Evolutionary conservation across 148 eudicot genomes (phyloP).

Genomic region (Vaccinium corymbosum): DNA sequence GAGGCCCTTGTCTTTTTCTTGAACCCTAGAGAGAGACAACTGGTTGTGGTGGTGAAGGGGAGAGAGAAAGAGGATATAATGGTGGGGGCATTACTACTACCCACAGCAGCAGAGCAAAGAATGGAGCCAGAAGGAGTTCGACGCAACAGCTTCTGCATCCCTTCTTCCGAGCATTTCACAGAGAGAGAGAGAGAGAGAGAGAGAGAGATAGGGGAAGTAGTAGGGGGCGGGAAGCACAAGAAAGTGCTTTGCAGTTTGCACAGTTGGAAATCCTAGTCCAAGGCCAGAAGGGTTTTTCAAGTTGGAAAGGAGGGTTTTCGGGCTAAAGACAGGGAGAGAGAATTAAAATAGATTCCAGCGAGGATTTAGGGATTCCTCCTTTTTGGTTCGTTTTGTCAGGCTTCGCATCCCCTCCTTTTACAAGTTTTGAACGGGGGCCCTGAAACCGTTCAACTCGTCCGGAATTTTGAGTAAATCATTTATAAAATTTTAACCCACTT

Average conservation of each 20-base stretch:
- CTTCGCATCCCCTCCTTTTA: no score
- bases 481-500: no score
- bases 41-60: constrained; percentile 22
- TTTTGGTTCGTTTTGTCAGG: no score
- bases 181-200: not conserved
- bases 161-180: constrained; percentile 37
- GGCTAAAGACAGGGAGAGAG: no score
- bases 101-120: not conserved
- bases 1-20: not conserved
- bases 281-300: no score
- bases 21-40: constrained; percentile 19
- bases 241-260: not conserved
- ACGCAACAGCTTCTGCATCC: constrained; percentile 70
- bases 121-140: constrained; percentile 39
- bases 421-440: no score
- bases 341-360: no score
- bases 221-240: not conserved
- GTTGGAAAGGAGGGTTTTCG: no score
- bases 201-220: not conserved
- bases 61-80: constrained; percentile 22
- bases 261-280: no score
- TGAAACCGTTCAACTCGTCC: no score
- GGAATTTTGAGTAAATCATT: no score
- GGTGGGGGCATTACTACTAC: constrained; percentile 3
- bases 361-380: no score